Conservation (phyloP, 805 yeast genomes). For the Yamadazyma scolyti region DNA sequence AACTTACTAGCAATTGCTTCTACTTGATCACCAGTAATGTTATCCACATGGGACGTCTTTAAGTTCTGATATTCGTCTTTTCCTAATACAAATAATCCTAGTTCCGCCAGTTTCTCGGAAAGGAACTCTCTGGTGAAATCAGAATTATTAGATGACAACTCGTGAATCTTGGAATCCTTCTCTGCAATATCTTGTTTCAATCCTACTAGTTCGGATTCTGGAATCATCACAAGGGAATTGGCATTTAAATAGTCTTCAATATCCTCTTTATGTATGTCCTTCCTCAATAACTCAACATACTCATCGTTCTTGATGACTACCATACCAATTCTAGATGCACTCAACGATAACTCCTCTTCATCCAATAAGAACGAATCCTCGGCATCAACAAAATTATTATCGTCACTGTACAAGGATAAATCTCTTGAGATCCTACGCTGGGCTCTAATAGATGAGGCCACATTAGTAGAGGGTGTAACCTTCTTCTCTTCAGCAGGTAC, state of each 20-base stretch:
- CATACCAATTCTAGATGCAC: slow-evolving; percentile 24
- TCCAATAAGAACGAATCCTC: slow-evolving; percentile 25
- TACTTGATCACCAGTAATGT: slow-evolving; percentile 12
- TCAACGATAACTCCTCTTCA: slow-evolving; percentile 21
- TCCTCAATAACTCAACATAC: slow-evolving; percentile 12
- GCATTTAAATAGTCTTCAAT: slow-evolving; percentile 19
- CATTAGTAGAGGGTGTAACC: slow-evolving; percentile 4
- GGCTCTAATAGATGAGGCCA: slow-evolving; percentile 10
- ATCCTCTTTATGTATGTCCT: slow-evolving; percentile 12
- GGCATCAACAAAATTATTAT: slow-evolving; percentile 21
- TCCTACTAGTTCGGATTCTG: slow-evolving; percentile 22
- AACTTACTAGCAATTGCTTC: slow-evolving; percentile 34
- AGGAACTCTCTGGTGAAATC: slow-evolving; percentile 20
- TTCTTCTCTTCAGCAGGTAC: slow-evolving; percentile 4
- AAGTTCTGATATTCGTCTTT: slow-evolving; percentile 26
- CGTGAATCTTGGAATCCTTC: slow-evolving; percentile 25
- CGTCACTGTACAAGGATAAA: slow-evolving; percentile 10
- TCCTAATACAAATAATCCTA: slow-evolving; percentile 28
- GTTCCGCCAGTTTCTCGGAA: slow-evolving; percentile 22
- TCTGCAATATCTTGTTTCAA: slow-evolving; percentile 24
- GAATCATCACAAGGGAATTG: slow-evolving; percentile 18
- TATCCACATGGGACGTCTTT: slow-evolving; percentile 14
- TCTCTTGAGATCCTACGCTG: slow-evolving; percentile 12
- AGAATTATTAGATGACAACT: slow-evolving; percentile 5
- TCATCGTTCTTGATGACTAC: slow-evolving; percentile 19